phyloP scores from a whole-genome alignment of 2,329 filamentous ascomycete species.

The Sporothrix globosa region DNA sequence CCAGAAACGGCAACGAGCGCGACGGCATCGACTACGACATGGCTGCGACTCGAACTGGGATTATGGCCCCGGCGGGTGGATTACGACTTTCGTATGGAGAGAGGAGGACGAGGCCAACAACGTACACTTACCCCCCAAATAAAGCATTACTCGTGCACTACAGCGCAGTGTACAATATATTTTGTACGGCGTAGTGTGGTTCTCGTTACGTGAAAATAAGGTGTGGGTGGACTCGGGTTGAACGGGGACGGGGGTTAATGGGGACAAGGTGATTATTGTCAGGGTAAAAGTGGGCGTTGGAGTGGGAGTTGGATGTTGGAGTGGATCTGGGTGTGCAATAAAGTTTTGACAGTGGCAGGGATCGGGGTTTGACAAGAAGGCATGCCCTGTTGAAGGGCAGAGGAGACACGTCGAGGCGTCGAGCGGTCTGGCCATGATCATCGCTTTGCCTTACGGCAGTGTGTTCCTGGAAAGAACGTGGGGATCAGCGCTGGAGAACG shows the following conservation, averaged over 20 bases:
- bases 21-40: background rate
- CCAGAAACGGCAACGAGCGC: constrained; percentile 3
- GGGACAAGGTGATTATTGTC: too few species aligned
- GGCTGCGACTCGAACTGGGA: too few species aligned
- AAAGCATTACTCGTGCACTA: background rate
- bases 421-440: constrained; percentile 14
- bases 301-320: background rate
- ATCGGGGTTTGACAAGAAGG: background rate
- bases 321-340: background rate
- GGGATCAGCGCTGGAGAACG: constrained; percentile 11
- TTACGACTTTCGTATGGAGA: too few species aligned
- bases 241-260: background rate
- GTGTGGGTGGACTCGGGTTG: constrained; percentile 10
- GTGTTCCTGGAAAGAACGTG: background rate
- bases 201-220: background rate
- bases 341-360: constrained; percentile 11
- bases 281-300: background rate
- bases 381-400: background rate
- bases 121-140: too few species aligned
- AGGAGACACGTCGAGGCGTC: background rate
- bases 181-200: background rate
- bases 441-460: background rate
- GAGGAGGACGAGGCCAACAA: too few species aligned
- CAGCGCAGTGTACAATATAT: background rate
- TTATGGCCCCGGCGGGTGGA: too few species aligned